A percentile compares a stretch with the other conserved stretches of the same genome.
Evolutionary conservation across 2,329 filamentous ascomycete genomes (phyloP).

Genomic region (Parastagonospora avenae): DNA sequence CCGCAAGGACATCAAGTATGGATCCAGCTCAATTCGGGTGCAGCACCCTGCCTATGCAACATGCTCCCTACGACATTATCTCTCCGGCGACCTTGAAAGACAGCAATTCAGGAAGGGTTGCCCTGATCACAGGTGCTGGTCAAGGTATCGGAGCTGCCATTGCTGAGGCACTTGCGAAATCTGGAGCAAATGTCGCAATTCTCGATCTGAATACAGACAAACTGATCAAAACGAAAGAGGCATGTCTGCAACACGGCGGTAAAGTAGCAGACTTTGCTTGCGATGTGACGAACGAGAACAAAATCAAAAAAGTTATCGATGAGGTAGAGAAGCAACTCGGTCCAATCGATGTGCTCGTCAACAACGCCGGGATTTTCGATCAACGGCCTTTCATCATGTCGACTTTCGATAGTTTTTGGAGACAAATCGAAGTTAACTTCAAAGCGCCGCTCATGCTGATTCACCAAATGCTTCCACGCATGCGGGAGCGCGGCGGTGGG

Average conservation of each 20-base stretch:
- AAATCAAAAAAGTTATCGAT: slow-evolving; percentile 17
- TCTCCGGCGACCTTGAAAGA: slow-evolving; percentile 16
- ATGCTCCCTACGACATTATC: slow-evolving; percentile 24
- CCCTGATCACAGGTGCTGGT: slow-evolving; percentile 34
- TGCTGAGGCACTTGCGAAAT: slow-evolving; percentile 30
- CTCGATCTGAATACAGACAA: slow-evolving; percentile 29
- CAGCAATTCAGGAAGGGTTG: slow-evolving; percentile 30
- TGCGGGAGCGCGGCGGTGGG: slow-evolving; percentile 29
- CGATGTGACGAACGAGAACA: slow-evolving; percentile 26
- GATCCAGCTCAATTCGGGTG: slow-evolving; percentile 29
- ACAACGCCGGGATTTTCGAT: slow-evolving; percentile 36
- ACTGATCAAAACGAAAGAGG: slow-evolving; percentile 23
- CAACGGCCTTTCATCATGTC: slow-evolving; percentile 36
- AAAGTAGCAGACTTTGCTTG: slow-evolving; percentile 26
- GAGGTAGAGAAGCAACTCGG: slow-evolving; percentile 27
- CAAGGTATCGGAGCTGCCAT: slow-evolving; percentile 38
- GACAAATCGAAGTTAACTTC: slow-evolving; percentile 40
- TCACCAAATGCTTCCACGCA: slow-evolving; percentile 27
- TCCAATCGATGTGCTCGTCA: slow-evolving; percentile 32
- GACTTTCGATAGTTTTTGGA: slow-evolving; percentile 32
- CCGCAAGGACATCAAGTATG: slow-evolving; percentile 10
- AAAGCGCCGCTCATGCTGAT: slow-evolving; percentile 38
- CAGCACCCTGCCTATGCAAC: slow-evolving; percentile 24
- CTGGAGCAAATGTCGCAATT: slow-evolving; percentile 33
- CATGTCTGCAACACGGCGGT: slow-evolving; percentile 24